Conservation (phyloP, 768 basidiomycete species). For the Podaxis rugospora region DNA sequence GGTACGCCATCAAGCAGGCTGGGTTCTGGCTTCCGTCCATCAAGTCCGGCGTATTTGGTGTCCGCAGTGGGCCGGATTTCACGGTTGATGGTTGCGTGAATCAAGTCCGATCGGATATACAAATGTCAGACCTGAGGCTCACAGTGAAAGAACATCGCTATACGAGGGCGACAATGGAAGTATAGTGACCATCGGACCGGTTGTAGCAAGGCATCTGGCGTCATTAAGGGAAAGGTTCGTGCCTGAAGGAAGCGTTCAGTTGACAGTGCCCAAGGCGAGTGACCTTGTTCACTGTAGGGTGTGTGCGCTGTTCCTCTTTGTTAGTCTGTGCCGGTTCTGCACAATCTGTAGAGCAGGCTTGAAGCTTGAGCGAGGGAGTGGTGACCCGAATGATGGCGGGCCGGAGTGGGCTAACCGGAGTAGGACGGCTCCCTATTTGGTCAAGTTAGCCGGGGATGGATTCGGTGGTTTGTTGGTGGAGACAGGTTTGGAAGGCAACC, state of each 20-base stretch:
- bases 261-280: neutral
- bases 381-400: neutral
- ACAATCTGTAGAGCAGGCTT: neutral
- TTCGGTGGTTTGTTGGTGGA: neutral
- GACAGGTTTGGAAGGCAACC: constrained; percentile 1
- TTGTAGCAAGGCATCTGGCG: too few species aligned
- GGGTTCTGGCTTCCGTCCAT: neutral
- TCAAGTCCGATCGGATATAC: neutral
- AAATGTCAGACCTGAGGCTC: neutral
- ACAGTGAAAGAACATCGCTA: neutral
- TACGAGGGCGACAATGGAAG: constrained; percentile 2
- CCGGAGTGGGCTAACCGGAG: constrained; percentile 1
- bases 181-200: neutral
- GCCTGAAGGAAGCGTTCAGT: neutral
- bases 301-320: too few species aligned
- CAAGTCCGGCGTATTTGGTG: neutral
- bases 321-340: neutral
- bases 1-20: neutral
- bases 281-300: too few species aligned
- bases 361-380: neutral
- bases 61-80: too few species aligned
- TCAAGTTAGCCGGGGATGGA: neutral
- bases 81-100: too few species aligned
- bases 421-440: constrained; percentile 3
- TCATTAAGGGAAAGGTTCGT: neutral